Conservation (phyloP, 352 stramenopile species). For the Vaucheria bursata region DNA sequence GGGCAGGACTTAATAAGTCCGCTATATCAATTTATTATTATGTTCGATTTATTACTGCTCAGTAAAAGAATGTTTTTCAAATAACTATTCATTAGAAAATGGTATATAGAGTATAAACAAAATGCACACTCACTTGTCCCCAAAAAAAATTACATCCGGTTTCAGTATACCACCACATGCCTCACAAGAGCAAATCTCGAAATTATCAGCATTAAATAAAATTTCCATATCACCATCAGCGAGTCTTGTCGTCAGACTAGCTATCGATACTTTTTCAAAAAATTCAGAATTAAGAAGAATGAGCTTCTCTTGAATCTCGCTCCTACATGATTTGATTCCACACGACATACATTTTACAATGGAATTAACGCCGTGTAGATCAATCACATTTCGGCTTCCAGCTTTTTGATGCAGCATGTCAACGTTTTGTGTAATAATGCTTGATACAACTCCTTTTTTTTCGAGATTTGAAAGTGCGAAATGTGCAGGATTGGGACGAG, state of each 20-base stretch:
- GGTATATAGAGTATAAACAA: no score
- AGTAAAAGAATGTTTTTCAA: no score
- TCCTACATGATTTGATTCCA: conserved; percentile 57
- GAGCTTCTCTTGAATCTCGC: conserved; percentile 75
- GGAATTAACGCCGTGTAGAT: conserved; percentile 79
- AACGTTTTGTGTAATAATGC: conserved; percentile 79
- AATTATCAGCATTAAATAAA: conserved; percentile 56
- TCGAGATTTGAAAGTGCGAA: conserved; percentile 70
- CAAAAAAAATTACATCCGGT: conserved; percentile 91
- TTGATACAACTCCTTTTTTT: conserved; percentile 51
- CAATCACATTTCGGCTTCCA: conserved; percentile 72
- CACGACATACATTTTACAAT: conserved; percentile 65
- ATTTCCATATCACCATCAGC: conserved; percentile 86
- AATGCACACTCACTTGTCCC: conserved; percentile 77
- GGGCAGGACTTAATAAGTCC: no score
- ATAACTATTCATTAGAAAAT: no score
- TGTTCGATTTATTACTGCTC: no score
- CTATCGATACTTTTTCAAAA: conserved; percentile 44
- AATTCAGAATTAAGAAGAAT: conserved; percentile 49
- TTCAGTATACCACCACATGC: conserved; percentile 68
- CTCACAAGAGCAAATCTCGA: conserved; percentile 63
- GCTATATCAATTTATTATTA: no score
- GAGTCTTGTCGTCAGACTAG: conserved; percentile 61
- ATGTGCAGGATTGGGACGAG: conserved; percentile 77
- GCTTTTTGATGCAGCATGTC: conserved; percentile 82